phyloP scores from a whole-genome alignment of 176 grass and related monocot genomes.

The Oryza nivara region DNA sequence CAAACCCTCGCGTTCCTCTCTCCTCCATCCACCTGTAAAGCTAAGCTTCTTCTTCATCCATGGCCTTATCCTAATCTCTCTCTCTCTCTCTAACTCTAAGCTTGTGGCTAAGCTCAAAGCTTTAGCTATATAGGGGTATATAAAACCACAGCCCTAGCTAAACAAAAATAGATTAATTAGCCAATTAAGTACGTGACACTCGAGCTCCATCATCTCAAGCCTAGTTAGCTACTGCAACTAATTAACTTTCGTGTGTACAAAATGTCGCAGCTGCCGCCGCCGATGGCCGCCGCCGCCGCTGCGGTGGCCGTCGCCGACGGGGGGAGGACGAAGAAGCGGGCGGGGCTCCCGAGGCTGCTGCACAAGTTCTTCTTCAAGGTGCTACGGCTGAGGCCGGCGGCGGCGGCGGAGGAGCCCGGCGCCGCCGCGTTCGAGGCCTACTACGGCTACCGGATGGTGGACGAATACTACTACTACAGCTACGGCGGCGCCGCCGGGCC shows the following conservation, averaged over 20 bases:
- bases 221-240: no score
- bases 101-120: not conserved
- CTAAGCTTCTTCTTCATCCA: constrained; percentile 26
- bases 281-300: not conserved
- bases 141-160: not conserved
- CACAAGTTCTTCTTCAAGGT: constrained; percentile 62
- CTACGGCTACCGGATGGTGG: constrained; percentile 41
- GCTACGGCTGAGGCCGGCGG: constrained; percentile 35
- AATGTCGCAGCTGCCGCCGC: constrained; percentile 39
- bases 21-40: constrained; percentile 44
- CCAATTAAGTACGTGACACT: not conserved
- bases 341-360: constrained; percentile 52
- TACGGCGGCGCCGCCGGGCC: constrained; percentile 10
- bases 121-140: not conserved
- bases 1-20: not conserved
- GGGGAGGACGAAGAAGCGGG: constrained; percentile 27
- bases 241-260: not conserved
- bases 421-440: constrained; percentile 20
- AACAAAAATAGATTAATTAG: not conserved
- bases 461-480: constrained; percentile 57
- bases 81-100: not conserved
- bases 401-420: not conserved
- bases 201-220: not conserved
- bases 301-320: not conserved
- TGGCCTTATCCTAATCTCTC: constrained; percentile 30